A percentile compares a stretch with the other conserved stretches of the same genome.
These are phyloP conservation scores for Botryobasidium botryosum DNA, from an alignment of 768 basidiomycete genomes.

Conservation along the genomic window DNA sequence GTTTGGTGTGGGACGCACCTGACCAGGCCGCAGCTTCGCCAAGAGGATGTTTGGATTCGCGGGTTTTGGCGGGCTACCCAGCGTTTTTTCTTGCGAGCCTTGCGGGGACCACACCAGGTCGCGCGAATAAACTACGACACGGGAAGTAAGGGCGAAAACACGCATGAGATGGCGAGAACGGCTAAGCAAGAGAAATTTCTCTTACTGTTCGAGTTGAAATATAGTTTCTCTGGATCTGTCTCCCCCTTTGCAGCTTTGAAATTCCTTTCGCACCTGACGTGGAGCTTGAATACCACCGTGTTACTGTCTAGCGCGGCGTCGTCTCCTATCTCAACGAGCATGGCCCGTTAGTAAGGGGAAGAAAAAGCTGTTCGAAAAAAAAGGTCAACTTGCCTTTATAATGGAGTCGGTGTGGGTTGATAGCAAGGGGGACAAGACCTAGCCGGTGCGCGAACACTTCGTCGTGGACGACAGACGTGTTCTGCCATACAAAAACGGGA, in stretches of 20 bases:
- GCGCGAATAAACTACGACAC: slow-evolving; percentile 18
- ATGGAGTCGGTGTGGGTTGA: slow-evolving; percentile 61
- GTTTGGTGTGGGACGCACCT: slow-evolving; percentile 23
- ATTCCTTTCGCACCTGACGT: slow-evolving; percentile 46
- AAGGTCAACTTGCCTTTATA: slow-evolving; percentile 13
- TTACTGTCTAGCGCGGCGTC: slow-evolving; percentile 71
- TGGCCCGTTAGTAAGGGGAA: neutral
- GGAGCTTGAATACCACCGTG: slow-evolving; percentile 74
- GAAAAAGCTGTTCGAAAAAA: neutral
- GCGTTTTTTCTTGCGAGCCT: slow-evolving; percentile 60
- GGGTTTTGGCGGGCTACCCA: slow-evolving; percentile 37
- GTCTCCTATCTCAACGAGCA: slow-evolving; percentile 12
- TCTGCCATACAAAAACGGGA: slow-evolving; percentile 82
- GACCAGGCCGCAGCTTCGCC: slow-evolving; percentile 83
- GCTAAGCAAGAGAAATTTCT: slow-evolving; percentile 30
- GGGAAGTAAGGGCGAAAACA: neutral
- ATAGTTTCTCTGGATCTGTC: slow-evolving; percentile 45
- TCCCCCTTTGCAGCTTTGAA: slow-evolving; percentile 36
- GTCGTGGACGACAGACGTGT: slow-evolving; percentile 85
- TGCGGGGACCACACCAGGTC: slow-evolving; percentile 57
- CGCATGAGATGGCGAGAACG: slow-evolving; percentile 22
- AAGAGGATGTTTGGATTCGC: slow-evolving; percentile 74
- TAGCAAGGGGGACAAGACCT: slow-evolving; percentile 75
- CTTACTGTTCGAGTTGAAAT: slow-evolving; percentile 45
- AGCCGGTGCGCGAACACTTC: slow-evolving; percentile 88